These are phyloP conservation scores for Alternaria sp. DNA, from an alignment of 2,329 filamentous ascomycete species.

Conservation along the genomic window DNA sequence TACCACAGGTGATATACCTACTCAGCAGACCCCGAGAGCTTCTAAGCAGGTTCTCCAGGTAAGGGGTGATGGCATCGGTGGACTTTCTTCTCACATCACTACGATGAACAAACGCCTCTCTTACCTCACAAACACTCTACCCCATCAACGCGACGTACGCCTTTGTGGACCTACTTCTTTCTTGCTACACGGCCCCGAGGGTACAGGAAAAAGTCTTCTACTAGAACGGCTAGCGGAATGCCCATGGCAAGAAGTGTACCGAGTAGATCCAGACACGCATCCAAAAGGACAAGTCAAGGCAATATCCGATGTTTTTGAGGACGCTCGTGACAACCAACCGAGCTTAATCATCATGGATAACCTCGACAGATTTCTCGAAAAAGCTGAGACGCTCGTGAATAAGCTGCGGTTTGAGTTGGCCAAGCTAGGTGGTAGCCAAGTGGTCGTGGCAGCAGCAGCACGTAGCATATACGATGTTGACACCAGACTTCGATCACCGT, in stretches of 20 bases:
- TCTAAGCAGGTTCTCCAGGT: conserved; percentile 35
- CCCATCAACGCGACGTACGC: conserved; percentile 23
- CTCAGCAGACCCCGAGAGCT: conserved; percentile 5
- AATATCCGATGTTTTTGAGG: conserved; percentile 72
- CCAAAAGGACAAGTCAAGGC: conserved; percentile 57
- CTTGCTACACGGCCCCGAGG: conserved; percentile 79
- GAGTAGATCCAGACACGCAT: conserved; percentile 58
- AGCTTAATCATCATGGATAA: conserved; percentile 82
- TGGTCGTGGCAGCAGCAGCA: conserved; percentile 78
- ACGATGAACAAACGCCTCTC: conserved; percentile 71
- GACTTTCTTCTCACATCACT: conserved; percentile 68
- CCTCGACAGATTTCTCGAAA: conserved; percentile 66
- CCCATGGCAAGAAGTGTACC: conserved; percentile 74
- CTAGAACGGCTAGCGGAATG: conserved; percentile 68
- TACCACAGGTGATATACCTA: conserved; percentile 17
- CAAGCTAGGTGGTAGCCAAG: conserved; percentile 59
- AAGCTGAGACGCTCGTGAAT: conserved; percentile 36
- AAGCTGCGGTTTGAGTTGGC: conserved; percentile 52
- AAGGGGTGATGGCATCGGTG: conserved; percentile 64
- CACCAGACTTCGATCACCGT: conserved; percentile 66
- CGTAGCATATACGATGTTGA: conserved; percentile 76
- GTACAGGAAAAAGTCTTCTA: conserved; percentile 83
- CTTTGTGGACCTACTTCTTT: conserved; percentile 60
- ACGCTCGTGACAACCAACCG: conserved; percentile 71
- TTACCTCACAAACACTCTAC: conserved; percentile 29